Conservation (phyloP, 371 early-diverging fungal genomes). For the Catenaria anguillulae region DNA sequence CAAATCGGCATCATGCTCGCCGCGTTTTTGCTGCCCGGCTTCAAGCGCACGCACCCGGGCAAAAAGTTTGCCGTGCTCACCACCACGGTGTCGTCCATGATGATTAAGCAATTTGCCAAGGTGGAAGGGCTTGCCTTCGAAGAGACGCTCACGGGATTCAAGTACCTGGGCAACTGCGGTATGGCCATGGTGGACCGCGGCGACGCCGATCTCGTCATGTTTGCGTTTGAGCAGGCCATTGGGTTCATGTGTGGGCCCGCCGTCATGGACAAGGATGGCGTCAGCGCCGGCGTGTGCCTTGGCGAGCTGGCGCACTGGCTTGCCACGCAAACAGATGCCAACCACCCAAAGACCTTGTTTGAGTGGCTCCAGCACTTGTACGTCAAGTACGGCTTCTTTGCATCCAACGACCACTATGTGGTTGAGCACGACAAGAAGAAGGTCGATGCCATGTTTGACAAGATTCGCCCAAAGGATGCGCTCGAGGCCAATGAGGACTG, state of each 20-base stretch:
- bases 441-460: conserved; percentile 53
- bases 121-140: conserved; percentile 66
- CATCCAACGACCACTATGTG: conserved; percentile 74
- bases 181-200: conserved; percentile 38
- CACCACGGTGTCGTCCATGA: conserved; percentile 75
- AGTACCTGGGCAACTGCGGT: conserved; percentile 82
- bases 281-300: conserved; percentile 65
- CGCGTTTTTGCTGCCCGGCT: conserved; percentile 46
- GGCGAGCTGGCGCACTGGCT: conserved; percentile 64
- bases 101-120: conserved; percentile 59
- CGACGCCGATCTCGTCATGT: conserved; percentile 31
- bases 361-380: conserved; percentile 58
- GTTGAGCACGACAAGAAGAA: conserved; percentile 59
- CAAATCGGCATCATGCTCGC: conserved; percentile 81
- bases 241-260: conserved; percentile 63
- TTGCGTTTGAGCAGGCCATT: conserved; percentile 91
- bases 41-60: conserved; percentile 21
- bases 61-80: conserved; percentile 54
- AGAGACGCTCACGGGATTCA: conserved; percentile 90
- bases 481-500: conserved; percentile 8
- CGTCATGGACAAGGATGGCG: conserved; percentile 74
- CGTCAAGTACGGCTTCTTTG: conserved; percentile 70
- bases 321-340: conserved; percentile 14
- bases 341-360: conserved; percentile 39
- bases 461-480: conserved; percentile 45